These are phyloP conservation scores for Byssochlamys sp. DNA, from an alignment of 2,329 filamentous ascomycete species.

Conservation along the genomic window DNA sequence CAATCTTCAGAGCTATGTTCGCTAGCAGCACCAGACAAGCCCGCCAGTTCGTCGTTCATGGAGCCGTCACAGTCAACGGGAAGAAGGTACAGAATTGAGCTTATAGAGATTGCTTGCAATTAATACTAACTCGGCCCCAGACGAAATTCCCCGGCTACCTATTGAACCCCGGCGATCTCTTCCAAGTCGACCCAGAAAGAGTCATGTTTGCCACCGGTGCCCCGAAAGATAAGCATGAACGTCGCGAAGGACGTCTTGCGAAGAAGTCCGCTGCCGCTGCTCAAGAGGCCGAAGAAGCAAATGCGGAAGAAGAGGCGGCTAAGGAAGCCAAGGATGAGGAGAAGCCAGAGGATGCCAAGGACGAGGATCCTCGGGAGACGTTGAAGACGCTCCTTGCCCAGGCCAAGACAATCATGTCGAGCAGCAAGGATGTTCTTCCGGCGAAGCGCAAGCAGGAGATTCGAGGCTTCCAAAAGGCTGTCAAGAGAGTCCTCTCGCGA, in stretches of 20 bases:
- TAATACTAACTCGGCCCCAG: conserved; percentile 39
- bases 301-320: conserved; percentile 19
- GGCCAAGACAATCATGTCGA: conserved; percentile 52
- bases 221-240: conserved; percentile 47
- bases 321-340: conserved; percentile 19
- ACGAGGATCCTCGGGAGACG: conserved; percentile 36
- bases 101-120: not conserved
- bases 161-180: conserved; percentile 95
- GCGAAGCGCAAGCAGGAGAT: conserved; percentile 68
- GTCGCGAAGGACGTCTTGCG: conserved; percentile 26
- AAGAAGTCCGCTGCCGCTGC: conserved; percentile 14
- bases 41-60: conserved; percentile 86
- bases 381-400: conserved; percentile 47
- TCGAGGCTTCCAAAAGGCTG: conserved; percentile 58
- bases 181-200: conserved; percentile 81
- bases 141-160: conserved; percentile 88
- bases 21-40: conserved; percentile 88
- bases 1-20: conserved; percentile 86
- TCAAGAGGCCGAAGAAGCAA: conserved; percentile 11
- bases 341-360: conserved; percentile 17
- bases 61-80: conserved; percentile 88
- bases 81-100: conserved; percentile 59
- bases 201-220: conserved; percentile 81
- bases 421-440: conserved; percentile 44
- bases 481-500: conserved; percentile 54